These are phyloP conservation scores for Zygosaccharomyces lentus DNA, from an alignment of 805 yeast genomes.

Conservation along the genomic window DNA sequence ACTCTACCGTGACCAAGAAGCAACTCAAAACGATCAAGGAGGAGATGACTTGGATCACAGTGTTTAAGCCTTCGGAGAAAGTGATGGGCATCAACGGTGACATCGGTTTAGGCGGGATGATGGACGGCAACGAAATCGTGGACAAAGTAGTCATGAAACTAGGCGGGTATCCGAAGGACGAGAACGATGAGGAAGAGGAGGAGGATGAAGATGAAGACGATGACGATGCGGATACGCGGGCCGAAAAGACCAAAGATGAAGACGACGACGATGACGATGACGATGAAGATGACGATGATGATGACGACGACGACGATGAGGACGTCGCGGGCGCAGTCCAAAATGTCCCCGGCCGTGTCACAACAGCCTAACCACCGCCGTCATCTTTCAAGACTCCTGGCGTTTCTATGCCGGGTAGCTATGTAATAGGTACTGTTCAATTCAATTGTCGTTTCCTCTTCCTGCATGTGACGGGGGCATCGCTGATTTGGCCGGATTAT, in stretches of 20 bases:
- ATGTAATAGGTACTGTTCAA: slow-evolving; percentile 5
- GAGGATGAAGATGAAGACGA: slow-evolving; percentile 42
- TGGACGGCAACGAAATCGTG: slow-evolving; percentile 93
- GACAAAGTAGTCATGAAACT: slow-evolving; percentile 74
- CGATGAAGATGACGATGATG: slow-evolving; percentile 43
- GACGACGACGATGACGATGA: slow-evolving; percentile 46
- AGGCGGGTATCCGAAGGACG: slow-evolving; percentile 56
- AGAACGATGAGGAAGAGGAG: slow-evolving; percentile 46
- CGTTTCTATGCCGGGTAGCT: slow-evolving; percentile 1
- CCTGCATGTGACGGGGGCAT: neutral
- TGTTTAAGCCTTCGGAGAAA: slow-evolving; percentile 91
- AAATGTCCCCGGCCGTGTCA: slow-evolving; percentile 2
- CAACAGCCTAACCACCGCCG: neutral
- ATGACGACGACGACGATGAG: slow-evolving; percentile 40
- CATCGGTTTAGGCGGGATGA: slow-evolving; percentile 99
- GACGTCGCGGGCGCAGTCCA: slow-evolving; percentile 35
- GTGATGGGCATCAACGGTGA: slow-evolving; percentile 92
- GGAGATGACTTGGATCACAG: slow-evolving; percentile 93
- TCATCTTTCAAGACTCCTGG: neutral
- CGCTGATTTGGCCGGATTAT: neutral
- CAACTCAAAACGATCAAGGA: slow-evolving; percentile 73
- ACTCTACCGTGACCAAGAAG: slow-evolving; percentile 79
- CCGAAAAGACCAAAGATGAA: slow-evolving; percentile 37
- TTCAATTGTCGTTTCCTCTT: slow-evolving; percentile 1
- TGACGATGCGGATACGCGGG: slow-evolving; percentile 31